Evolutionary conservation across 23 red algal genomes (phyloP), one percentile per base, ranked within the genome.

Genomic region (Pyropia yezoensis): DNA sequence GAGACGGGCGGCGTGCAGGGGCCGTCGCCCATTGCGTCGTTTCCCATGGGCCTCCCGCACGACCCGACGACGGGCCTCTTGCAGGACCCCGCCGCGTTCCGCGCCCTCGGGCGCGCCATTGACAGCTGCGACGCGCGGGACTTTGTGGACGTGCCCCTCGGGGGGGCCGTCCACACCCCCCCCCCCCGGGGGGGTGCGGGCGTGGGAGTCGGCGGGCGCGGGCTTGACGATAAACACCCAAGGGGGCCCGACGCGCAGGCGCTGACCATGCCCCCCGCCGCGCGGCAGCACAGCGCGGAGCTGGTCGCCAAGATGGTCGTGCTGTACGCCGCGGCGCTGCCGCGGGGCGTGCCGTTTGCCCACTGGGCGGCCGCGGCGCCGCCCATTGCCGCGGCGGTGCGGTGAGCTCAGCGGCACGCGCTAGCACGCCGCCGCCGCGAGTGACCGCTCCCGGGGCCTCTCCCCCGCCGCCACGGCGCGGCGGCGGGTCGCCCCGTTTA

Each of bases 141-240:
- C 50, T 60, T 86, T 27, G 8, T 18, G 14, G 51, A 32, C 1
- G 52, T 86, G 14, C 68, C 69, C 60, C 68, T 86, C n/a, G n/a
- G 19, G 80, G 80, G 3, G 27, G 27, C 13, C 13, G 24, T 12
- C 12, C 14, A 1, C 57, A 61, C 27, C 11, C 57, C 57, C 57
- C 57, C 27, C 57, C 19, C 7, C 28, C 49, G 4, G 62, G 49
- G 61, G 63, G 14, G 70, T 85, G 22, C 80, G 80, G 23, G 80
- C 69, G 8, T 85, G 80, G 80, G 80, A 85, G 70, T 66, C 57
- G 52, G 74, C 74, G 61, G 67, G 25, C 50, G 80, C 80, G 30
- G 80, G 80, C 14, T 14, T 30, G 20, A 39, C 62, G 3, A 76
- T 52, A 18, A 70, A 85, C 67, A 54, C 76, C 0, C 62, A 85